Evolutionary conservation across 1,284 basidiomycete genomes (phyloP), one percentile per base, ranked within the genome.

Genomic region (Anthracocystis setariae): DNA sequence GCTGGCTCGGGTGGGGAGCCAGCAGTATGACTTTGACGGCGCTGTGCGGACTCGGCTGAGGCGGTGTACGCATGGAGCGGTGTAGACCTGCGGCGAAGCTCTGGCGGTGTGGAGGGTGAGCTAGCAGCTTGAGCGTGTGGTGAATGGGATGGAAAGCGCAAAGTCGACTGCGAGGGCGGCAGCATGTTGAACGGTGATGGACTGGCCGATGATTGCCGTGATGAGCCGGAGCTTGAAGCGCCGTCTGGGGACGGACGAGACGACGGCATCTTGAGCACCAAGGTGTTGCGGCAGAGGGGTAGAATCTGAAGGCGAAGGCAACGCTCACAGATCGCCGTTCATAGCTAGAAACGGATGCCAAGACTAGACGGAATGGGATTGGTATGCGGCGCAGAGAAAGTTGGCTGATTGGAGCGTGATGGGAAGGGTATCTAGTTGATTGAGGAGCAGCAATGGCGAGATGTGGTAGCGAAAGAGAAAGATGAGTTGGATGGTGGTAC

Each of bases 91-190:
- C 52, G 52, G 35, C 52, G 63, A 15, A 39, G 43, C 29, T 66
- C 63, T 27, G 47, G 38, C 5, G 63, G 57, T 2, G 52, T 40
- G 2, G 48, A 20, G 10, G 48, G n/a, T 9, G 43, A 18, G n/a
- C 43, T 39, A 32, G 38, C 17, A 20, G 20, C 32, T 12, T 55
- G 52, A 24, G 25, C 20, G 37, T 38, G 39, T 32, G 48, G 45
- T 7, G 57, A 20, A 17, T 67, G 64, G 4, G 64, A 60, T 5
- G 64, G 64, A 20, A 67, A 67, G 35, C 64, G 64, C 18, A 67
- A 49, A 5, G 57, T 67, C 3, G 57, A 60, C n/a, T 61, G 64
- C 24, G 64, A 52, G 8, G 57, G 57, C 8, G 64, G 64, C 18
- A 67, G 49, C 57, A 67, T 52, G 53, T 61, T 67, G 13, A 48